Evolutionary conservation across 768 basidiomycete species (phyloP), one percentile per base, ranked within the genome.

Genomic region (Suillus decipiens): DNA sequence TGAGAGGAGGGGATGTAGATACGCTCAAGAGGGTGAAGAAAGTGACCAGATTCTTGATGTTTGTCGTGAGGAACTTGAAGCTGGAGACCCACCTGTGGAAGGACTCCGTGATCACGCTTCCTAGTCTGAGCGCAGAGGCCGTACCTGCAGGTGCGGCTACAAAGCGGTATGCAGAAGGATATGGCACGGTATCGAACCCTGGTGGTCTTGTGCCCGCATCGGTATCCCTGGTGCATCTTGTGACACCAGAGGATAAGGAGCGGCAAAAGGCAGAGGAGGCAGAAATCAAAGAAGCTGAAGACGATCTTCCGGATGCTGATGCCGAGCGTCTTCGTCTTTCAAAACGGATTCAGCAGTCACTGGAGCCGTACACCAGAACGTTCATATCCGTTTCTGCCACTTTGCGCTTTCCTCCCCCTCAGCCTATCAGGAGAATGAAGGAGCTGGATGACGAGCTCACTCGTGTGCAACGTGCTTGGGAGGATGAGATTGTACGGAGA

Each of bases 341-440:
- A 7, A 81, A 84, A 60, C 86, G 92, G 22, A 94, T 97, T 37
- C 86, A 92, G 57, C 81, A 89, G 60, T 88, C 92, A 0, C 80
- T 96, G n/a, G 85, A 90, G 45, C 90, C 92, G 2, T 99, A 97
- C 73, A 79, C 82, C 67, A 86, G 80, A 64, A 95, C 92, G 2
- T 94, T 95, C 70, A 91, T 98, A 36, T 99, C 97, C 2, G 92
- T 95, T 48, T 98, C 96, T 2, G 91, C 96, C 0, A 94, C 95
- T 0, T 79, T 98, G 54, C 86, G 93, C 5, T 97, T 97, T 73
- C 92, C 89, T 15, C 95, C 96, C 28, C 97, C 97, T 5, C 89
- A 93, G 71, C 90, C 95, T 8, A 85, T 99, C 45, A 80, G 84
- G 3, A 84, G 84, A 53, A 97, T 99, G 94, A 90, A 92, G 69